Evolutionary conservation across 2,329 filamentous ascomycete species (phyloP).

Genomic region (Aspergillus viridinutans): DNA sequence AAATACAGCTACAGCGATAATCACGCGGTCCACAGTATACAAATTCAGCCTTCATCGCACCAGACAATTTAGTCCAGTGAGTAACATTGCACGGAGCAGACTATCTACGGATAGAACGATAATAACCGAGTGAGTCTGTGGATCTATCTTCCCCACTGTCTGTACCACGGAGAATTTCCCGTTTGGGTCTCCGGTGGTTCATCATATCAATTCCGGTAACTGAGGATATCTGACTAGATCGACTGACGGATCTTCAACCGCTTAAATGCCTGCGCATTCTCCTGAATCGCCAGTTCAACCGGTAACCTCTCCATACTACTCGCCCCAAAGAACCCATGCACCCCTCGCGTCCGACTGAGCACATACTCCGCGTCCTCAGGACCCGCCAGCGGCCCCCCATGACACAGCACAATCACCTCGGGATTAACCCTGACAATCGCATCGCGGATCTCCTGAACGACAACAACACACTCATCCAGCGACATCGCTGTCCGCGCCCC

Average conservation of each 20-base stretch:
- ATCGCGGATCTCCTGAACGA: constrained; percentile 62
- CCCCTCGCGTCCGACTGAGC: constrained; percentile 54
- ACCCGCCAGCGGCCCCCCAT: constrained; percentile 64
- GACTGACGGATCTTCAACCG: constrained; percentile 22
- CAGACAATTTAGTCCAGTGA: not conserved
- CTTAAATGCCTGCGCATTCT: constrained; percentile 55
- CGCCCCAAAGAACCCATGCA: constrained; percentile 70
- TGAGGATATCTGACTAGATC: not conserved
- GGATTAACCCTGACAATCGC: constrained; percentile 53
- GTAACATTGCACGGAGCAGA: not conserved
- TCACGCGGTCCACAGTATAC: not conserved
- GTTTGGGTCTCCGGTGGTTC: constrained; percentile 8
- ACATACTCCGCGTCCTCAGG: constrained; percentile 62
- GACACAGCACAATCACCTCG: constrained; percentile 64
- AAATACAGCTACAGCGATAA: not conserved
- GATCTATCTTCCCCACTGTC: constrained; percentile 11
- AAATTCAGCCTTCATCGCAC: not conserved
- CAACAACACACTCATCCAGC: constrained; percentile 59
- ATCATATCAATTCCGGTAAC: not conserved
- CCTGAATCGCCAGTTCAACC: constrained; percentile 62
- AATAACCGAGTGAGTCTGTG: not conserved
- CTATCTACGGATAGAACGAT: not conserved
- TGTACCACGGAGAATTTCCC: constrained; percentile 23
- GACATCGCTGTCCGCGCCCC: constrained; percentile 59
- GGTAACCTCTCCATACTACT: constrained; percentile 66